Evolutionary conservation across 441 rosid species (phyloP).

Genomic region (Pelargonium australe): DNA sequence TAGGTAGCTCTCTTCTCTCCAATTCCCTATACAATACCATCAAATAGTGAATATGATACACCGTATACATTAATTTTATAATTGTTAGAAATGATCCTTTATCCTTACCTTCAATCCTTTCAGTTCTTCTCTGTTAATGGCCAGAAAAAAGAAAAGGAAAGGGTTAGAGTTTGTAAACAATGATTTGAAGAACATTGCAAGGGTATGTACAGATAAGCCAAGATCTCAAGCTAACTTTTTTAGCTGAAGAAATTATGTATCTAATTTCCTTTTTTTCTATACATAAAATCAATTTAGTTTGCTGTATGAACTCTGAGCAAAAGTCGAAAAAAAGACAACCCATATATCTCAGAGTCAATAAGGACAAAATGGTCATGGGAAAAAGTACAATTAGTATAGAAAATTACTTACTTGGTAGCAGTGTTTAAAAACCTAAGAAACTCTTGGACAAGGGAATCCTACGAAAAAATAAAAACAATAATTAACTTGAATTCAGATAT

Average conservation of each 20-base stretch:
- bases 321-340: not conserved
- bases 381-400: not conserved
- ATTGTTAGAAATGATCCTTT: constrained; percentile 6
- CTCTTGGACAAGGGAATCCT: constrained; percentile 53
- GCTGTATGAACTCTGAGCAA: not conserved
- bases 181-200: not conserved
- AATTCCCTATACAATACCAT: constrained; percentile 46
- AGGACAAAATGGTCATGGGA: not conserved
- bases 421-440: constrained; percentile 55
- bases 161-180: not conserved
- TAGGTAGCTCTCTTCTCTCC: constrained; percentile 67
- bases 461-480: constrained; percentile 20
- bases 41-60: not conserved
- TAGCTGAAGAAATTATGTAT: not conserved
- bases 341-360: not conserved
- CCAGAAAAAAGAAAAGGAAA: not conserved
- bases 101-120: constrained; percentile 60
- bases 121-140: constrained; percentile 48
- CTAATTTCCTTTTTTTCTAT: not conserved
- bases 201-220: not conserved
- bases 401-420: constrained; percentile 50
- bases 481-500: not conserved
- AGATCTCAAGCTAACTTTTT: not conserved
- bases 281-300: not conserved
- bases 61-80: not conserved